phyloP scores from a whole-genome alignment of 169 alveolate species.

The Sarcocystis neurona region DNA sequence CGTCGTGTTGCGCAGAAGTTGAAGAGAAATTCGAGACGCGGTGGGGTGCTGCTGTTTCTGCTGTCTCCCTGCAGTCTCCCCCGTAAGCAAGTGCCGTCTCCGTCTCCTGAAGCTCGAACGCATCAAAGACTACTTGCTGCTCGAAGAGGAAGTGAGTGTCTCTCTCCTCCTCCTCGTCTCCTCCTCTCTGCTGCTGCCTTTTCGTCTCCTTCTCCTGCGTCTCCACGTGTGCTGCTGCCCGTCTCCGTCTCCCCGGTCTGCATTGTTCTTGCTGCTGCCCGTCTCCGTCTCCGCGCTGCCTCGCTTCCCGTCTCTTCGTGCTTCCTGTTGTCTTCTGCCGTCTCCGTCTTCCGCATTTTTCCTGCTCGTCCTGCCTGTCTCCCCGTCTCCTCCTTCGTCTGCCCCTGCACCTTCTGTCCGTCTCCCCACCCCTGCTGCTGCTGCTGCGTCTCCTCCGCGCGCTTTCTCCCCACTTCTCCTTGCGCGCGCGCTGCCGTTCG shows the following conservation, averaged over 20 bases:
- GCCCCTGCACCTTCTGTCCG: too few relatives aligned
- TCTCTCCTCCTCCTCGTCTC: not conserved
- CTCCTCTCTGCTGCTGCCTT: not conserved
- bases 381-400: too few relatives aligned
- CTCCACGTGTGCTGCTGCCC: not conserved
- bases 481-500: too few relatives aligned
- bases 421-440: too few relatives aligned
- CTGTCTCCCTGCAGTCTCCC: constrained; percentile 54
- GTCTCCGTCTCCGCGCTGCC: not conserved
- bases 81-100: constrained; percentile 65
- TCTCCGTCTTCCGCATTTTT: too few relatives aligned
- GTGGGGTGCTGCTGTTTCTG: not conserved
- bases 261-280: not conserved
- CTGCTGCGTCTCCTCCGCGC: too few relatives aligned
- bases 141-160: constrained; percentile 68
- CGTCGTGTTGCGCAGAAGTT: too few relatives aligned
- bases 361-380: too few relatives aligned
- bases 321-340: too few relatives aligned
- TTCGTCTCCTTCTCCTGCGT: not conserved
- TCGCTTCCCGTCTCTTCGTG: too few relatives aligned
- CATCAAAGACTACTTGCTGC: constrained; percentile 68
- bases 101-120: constrained; percentile 70
- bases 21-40: too few relatives aligned
- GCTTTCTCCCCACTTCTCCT: too few relatives aligned
- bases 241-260: not conserved